These are phyloP conservation scores for Penicillium lividum DNA, from an alignment of 495 filamentous ascomycete genomes.

Conservation along the genomic window DNA sequence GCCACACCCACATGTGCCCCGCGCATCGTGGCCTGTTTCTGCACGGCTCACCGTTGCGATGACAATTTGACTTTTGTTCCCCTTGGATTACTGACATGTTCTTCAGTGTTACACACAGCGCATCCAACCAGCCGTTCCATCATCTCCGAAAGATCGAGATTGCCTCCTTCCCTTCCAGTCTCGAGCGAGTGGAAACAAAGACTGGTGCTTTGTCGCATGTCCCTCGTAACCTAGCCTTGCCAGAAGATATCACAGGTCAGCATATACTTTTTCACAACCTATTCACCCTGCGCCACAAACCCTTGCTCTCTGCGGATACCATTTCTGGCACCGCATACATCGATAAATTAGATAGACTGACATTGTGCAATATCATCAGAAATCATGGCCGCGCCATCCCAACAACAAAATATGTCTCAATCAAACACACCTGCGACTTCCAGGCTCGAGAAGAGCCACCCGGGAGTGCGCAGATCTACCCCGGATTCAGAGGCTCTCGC, in stretches of 20 bases:
- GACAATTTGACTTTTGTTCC: background rate
- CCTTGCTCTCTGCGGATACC: background rate
- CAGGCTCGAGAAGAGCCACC: conserved; percentile 70
- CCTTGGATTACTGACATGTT: conserved; percentile 9
- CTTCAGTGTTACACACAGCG: conserved; percentile 23
- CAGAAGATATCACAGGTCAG: conserved; percentile 19
- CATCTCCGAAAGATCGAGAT: conserved; percentile 18
- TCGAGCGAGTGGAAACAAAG: conserved; percentile 20
- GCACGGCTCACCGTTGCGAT: conserved; percentile 3
- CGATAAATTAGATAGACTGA: conserved; percentile 3
- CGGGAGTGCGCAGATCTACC: conserved; percentile 70
- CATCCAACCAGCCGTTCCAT: conserved; percentile 15
- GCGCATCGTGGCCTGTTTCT: conserved; percentile 8
- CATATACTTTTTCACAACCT: background rate
- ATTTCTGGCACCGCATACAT: background rate
- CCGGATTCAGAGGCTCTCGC: conserved; percentile 91
- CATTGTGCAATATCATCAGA: conserved; percentile 9
- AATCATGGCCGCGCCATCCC: conserved; percentile 37
- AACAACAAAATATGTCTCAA: conserved; percentile 30
- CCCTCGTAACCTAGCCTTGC: background rate
- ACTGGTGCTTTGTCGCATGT: conserved; percentile 26
- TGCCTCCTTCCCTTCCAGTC: conserved; percentile 1
- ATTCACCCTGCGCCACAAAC: background rate
- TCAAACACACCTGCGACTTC: conserved; percentile 49
- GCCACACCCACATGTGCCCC: conserved; percentile 22